Evolutionary conservation across 2,329 filamentous ascomycete genomes (phyloP), one percentile per base, ranked within the genome.

Genomic region (Penicillium oxalicum): DNA sequence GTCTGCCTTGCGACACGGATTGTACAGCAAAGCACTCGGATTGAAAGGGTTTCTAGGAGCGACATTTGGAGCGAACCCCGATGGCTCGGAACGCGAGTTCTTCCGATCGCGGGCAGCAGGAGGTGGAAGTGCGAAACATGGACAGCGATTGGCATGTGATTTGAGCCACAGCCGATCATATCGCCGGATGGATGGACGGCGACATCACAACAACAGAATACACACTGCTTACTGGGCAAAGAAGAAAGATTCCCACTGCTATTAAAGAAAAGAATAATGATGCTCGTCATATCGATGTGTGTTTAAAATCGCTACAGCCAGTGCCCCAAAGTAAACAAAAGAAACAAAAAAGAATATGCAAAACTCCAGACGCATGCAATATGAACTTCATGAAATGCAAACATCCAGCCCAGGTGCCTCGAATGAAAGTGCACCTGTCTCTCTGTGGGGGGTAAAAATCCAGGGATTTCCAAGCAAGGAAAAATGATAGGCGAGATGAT

Each of bases 321-420:
- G 11, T 5, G 18, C 18, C 18, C 18, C 18, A 2, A 18, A 18
- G 18, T 2, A 2, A 18, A 32, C 8, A 3, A 32, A 11, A 5
- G 3, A 32, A 37, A 5, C 27, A 29, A 28, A 28, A 27, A 35
- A 13, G 8, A 13, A 40, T 32, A 32, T 32, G 29, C 35, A 40
- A 46, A 46, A 43, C 40, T 46, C 49, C 13, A 24, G 27, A 40
- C 11, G 44, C 29, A 54, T 54, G 51, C 49, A 52, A 34, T 43
- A 35, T 43, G 34, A 35, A 43, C 29, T 11, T 35, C 29, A 26
- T 24, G 9, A 35, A 32, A 32, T 11, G 29, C 29, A 3, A 7
- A 32, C 11, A 4, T 32, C 35, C 18, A 37, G 12, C 12, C 35
- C 35, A 37, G 7, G 35, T 9, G n/a, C 18, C 18, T 13, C 13